Evolutionary conservation across 257 asterid species (phyloP), one percentile per base, ranked within the genome.

Genomic region (Linderniella brevidens): DNA sequence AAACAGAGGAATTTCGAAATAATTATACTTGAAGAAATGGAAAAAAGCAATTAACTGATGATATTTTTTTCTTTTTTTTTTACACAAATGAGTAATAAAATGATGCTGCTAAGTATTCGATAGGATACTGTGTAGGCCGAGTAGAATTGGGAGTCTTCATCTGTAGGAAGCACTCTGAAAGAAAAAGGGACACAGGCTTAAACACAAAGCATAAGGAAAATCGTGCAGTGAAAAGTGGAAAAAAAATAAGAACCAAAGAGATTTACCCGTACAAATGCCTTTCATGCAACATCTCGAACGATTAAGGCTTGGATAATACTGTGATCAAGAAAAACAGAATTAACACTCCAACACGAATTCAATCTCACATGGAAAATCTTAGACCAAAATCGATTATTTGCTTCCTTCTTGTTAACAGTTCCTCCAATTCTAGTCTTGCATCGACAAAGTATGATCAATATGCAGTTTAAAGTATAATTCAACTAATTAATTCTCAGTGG

Each of bases 51-150:
- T n/a, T n/a, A n/a, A n/a, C n/a, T n/a, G n/a, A n/a, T n/a, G n/a
- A n/a, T n/a, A n/a, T n/a, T n/a, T n/a, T n/a, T n/a, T n/a, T n/a
- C n/a, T n/a, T 11, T 8, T 40, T 2, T 11, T 40, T 40, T 8
- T 40, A 11, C 16, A 40, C 16, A 14, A 40, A 40, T 8, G 19
- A 11, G 29, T 54, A 52, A 40, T 4, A 47, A 12, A 49, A 11
- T 10, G 12, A 17, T 41, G 16, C 37, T 37, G 42, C 46, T 19
- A 17, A 5, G 25, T 41, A 13, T 54, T 41, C 61, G 37, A 47
- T 62, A 77, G 99, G 99, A 90, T 85, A 85, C 96, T 90, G 96
- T 17, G 96, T 82, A 13, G 96, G 99, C 56, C 82, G 79, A 17
- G 87, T 67, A 29, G 96, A 77, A 70, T 79, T 85, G 55, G 99